Base-by-base conservation (phyloP, 2,329 filamentous ascomycete species). In the Amauroascus verrucosus region DNA sequence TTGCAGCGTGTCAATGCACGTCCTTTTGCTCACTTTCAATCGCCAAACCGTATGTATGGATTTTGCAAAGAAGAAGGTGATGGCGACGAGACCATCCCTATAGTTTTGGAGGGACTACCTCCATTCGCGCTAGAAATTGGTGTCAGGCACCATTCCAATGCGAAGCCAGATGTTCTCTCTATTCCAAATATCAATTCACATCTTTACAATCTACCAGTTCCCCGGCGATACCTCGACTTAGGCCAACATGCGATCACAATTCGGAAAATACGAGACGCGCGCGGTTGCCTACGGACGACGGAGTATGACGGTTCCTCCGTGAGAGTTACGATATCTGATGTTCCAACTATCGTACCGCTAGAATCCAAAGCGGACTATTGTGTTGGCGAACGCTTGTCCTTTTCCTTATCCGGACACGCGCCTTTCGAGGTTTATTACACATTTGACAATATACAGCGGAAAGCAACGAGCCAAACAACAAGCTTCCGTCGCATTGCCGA, bases 401-500 rank as follows among this genome's bases (percentile, higher is more conserved):
- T 95, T 71, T 89, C 88, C 0, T 81, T 98, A 5, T 88, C 88
- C 1, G 94, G 93, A 43, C 86, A 87, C 52, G 84, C 89, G 16
- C 94, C 94, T 0, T 98, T 98, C 68, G 88, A 91, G 43, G 85
- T 98, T 43, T 85, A 84, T 68, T 98, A 98, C 72, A 86, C 82
- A 9, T 98, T 98, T 71, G 83, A 90, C 61, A 85, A 84, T 53
- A 78, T 80, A 40, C 75, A 81, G 53, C 84, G 86, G 71, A 91
- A 88, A 67, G 93, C 91, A 51, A 84, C 85, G 59, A 70, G 66
- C 14, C 65, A 65, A 35, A 85, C 82, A 22, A 94, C 88, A 16
- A 90, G 81, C 58, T 98, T 98, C 79, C 85, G 87, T 56, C 89
- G 94, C 60, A 85, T 98, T 55, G 91, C 93, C 16, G 91, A 97